phyloP scores from a whole-genome alignment of 2,329 filamentous ascomycete species.

The Stachybotrys chlorohalonatus region DNA sequence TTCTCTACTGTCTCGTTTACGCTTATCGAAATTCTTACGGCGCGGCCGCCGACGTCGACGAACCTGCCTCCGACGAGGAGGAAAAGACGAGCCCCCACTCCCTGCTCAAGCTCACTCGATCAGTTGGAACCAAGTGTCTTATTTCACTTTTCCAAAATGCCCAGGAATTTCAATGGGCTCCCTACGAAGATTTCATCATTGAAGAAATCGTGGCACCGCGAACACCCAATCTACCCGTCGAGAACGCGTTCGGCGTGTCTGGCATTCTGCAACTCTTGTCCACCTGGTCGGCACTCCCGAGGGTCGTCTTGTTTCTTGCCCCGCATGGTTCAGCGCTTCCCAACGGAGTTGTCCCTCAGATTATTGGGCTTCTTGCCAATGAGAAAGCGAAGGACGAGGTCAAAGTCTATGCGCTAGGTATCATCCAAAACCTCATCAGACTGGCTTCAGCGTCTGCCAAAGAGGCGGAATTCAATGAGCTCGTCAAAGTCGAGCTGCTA shows the following conservation, averaged over 20 bases:
- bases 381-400: conserved; percentile 78
- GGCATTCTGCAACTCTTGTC: conserved; percentile 71
- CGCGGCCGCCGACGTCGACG: conserved; percentile 18
- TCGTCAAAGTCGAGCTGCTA: conserved; percentile 47
- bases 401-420: conserved; percentile 69
- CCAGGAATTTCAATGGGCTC: conserved; percentile 59
- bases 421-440: conserved; percentile 61
- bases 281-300: conserved; percentile 65
- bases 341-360: conserved; percentile 55
- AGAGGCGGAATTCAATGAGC: conserved; percentile 47
- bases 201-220: conserved; percentile 68
- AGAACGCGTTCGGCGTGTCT: conserved; percentile 86
- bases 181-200: conserved; percentile 63
- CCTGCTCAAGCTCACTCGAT: conserved; percentile 56
- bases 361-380: conserved; percentile 64
- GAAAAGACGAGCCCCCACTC: conserved; percentile 41
- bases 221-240: conserved; percentile 67
- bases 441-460: conserved; percentile 45
- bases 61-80: conserved; percentile 30
- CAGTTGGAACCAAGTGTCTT: conserved; percentile 73
- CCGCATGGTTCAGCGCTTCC: conserved; percentile 33
- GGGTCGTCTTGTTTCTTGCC: conserved; percentile 58
- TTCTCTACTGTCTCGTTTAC: conserved; percentile 72
- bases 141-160: conserved; percentile 69
- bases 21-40: conserved; percentile 52